Percentiles rank a stretch among this genome's conserved stretches.
Evolutionary conservation across 345 rosid genomes (phyloP).

Genomic region (Isatis tinctoria): DNA sequence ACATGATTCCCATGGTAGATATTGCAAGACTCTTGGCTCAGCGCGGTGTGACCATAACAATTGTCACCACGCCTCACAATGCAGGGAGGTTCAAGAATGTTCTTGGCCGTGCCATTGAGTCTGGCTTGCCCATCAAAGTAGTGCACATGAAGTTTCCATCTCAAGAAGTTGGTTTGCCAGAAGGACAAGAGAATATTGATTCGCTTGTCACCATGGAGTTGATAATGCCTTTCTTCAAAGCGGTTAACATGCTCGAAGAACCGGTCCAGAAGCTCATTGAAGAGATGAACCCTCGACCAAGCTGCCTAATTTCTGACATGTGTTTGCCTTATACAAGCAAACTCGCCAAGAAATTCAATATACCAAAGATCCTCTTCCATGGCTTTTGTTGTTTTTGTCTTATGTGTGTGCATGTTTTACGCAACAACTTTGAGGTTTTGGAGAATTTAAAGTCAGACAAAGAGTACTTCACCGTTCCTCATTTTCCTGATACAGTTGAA

Average conservation of each 20-base stretch:
- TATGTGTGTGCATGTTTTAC: slow-evolving; percentile 12
- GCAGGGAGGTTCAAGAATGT: slow-evolving; percentile 19
- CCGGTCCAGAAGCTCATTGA: slow-evolving; percentile 28
- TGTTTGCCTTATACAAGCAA: slow-evolving; percentile 25
- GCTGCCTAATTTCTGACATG: slow-evolving; percentile 44
- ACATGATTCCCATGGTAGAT: slow-evolving; percentile 48
- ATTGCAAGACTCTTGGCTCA: slow-evolving; percentile 44
- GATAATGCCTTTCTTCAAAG: slow-evolving; percentile 16
- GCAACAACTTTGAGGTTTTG: slow-evolving; percentile 1
- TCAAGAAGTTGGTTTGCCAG: slow-evolving; percentile 29
- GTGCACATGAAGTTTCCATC: slow-evolving; percentile 25
- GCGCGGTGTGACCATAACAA: slow-evolving; percentile 37
- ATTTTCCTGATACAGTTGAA: slow-evolving; percentile 37
- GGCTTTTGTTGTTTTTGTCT: slow-evolving; percentile 38
- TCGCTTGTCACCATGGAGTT: slow-evolving; percentile 13
- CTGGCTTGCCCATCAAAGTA: slow-evolving; percentile 29
- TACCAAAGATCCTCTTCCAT: slow-evolving; percentile 53
- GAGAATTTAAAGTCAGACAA: background rate
- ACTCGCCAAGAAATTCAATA: slow-evolving; percentile 26
- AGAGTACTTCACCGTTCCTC: slow-evolving; percentile 26
- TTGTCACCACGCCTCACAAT: slow-evolving; percentile 44
- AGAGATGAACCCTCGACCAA: slow-evolving; percentile 38
- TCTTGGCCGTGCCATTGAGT: slow-evolving; percentile 10
- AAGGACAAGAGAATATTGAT: slow-evolving; percentile 38
- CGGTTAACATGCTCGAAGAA: slow-evolving; percentile 20